Percentiles rank a stretch among this genome's conserved stretches.
These are phyloP conservation scores for Spatholobus suberectus DNA, from an alignment of 306 rosid species.

Conservation along the genomic window DNA sequence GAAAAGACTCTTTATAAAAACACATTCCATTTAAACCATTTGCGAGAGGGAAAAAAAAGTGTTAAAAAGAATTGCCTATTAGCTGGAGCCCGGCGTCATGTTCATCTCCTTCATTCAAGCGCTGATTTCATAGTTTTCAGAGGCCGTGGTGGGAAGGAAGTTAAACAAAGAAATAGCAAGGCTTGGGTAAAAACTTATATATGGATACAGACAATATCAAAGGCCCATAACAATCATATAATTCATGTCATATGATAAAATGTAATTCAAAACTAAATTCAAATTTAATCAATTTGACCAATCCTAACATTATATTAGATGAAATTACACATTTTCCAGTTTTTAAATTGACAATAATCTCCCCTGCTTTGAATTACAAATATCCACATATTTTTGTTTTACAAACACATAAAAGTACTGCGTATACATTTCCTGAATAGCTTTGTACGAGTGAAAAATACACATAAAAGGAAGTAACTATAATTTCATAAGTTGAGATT, in stretches of 20 bases:
- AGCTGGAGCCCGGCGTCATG: neutral
- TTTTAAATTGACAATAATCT: neutral
- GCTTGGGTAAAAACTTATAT: neutral
- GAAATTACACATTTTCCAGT: too few relatives aligned
- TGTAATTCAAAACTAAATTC: neutral
- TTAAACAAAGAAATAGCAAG: neutral
- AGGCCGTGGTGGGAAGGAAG: neutral
- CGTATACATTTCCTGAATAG: neutral
- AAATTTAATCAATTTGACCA: too few relatives aligned
- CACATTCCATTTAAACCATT: too few relatives aligned
- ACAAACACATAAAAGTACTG: neutral
- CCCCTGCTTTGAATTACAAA: too few relatives aligned
- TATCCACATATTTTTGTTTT: too few relatives aligned
- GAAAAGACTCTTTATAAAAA: too few relatives aligned
- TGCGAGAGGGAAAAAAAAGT: too few relatives aligned
- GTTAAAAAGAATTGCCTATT: neutral
- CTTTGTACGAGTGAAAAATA: neutral
- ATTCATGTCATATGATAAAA: neutral
- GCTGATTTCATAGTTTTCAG: neutral
- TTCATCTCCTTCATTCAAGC: neutral
- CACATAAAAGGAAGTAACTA: neutral
- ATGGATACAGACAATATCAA: neutral
- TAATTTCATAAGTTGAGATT: neutral
- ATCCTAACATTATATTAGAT: too few relatives aligned
- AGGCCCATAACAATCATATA: neutral